Evolutionary conservation across 495 filamentous ascomycete species (phyloP), one percentile per base, ranked within the genome.

Genomic region (Ramalina intermedia): DNA sequence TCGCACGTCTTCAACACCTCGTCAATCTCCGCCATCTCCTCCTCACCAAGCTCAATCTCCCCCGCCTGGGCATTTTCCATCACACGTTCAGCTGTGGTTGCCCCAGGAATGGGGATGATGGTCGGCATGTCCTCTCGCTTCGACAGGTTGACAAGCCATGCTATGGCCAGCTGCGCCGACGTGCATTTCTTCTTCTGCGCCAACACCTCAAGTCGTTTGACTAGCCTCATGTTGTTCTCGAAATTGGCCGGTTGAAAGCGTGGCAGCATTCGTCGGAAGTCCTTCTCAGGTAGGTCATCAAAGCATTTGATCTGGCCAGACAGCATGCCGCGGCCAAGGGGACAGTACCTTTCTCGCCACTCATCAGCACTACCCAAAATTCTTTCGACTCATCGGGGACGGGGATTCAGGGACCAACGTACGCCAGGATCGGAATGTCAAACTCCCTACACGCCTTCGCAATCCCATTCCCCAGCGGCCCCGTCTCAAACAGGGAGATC

Each of bases 81-180:
- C 18, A 71, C 61, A 56, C 66, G 69, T 46, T 67, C 67, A 23
- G 46, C 58, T 9, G 66, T 70, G 17, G 67, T 71, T 21, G 80
- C 76, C n/a, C 88, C 87, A 0, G 85, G 88, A 53, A 95, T 91
- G 6, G 86, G 87, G 50, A 93, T 81, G 55, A 94, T 81, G 3
- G 68, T 72, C 11, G 80, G 79, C 62, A 81, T 71, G 16, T 77
- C 83, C 35, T 78, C 67, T 55, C 72, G 67, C 37, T 64, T 66
- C 9, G 45, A 43, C 4, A 52, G 33, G n/a, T 23, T 39, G 6
- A 35, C 12, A 33, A 43, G 4, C 50, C 88, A 96, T 16, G 65
- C 73, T 48, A 94, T 65, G 4, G 85, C 87, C 40, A 94, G 66
- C 68, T 94, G 88, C 3, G 76, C 77, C 0, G 81, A 68, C 12